Percentiles rank a stretch among this genome's conserved stretches.
phyloP scores from a whole-genome alignment of 1,284 basidiomycete species.

The Moniliella sp. region DNA sequence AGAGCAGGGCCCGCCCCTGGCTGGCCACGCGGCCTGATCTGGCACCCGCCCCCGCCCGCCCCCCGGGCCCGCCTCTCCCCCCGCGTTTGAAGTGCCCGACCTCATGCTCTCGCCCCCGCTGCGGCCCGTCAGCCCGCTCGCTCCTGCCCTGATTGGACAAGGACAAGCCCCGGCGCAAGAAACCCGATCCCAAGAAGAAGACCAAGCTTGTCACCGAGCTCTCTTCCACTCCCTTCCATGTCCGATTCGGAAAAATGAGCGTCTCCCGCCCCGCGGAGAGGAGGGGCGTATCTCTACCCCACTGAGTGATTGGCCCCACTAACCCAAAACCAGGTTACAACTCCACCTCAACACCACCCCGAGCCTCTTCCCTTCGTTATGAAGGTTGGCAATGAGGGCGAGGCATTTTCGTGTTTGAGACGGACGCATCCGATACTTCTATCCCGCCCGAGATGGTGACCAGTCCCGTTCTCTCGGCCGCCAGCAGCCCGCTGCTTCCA shows the following conservation, averaged over 20 bases:
- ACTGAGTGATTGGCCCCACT: too few species aligned
- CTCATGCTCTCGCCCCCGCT: not conserved
- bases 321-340: too few species aligned
- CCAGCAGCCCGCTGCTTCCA: constrained; percentile 20
- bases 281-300: constrained; percentile 49
- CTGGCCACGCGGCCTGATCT: too few species aligned
- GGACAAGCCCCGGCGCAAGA: constrained; percentile 8
- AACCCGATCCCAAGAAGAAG: too few species aligned
- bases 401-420: constrained; percentile 98
- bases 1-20: not conserved
- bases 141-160: not conserved
- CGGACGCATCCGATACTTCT: constrained; percentile 49
- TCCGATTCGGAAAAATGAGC: constrained; percentile 92
- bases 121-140: not conserved
- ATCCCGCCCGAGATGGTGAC: constrained; percentile 86
- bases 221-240: constrained; percentile 86
- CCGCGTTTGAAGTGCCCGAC: constrained; percentile 1
- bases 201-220: constrained; percentile 40
- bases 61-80: too few species aligned
- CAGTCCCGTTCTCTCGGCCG: constrained; percentile 43
- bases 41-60: too few species aligned
- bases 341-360: constrained; percentile 23
- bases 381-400: constrained; percentile 96
- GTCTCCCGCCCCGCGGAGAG: constrained; percentile 83
- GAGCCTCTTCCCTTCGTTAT: constrained; percentile 66